Conservation (phyloP, 495 filamentous ascomycete genomes). For the Trichoderma reesei region DNA sequence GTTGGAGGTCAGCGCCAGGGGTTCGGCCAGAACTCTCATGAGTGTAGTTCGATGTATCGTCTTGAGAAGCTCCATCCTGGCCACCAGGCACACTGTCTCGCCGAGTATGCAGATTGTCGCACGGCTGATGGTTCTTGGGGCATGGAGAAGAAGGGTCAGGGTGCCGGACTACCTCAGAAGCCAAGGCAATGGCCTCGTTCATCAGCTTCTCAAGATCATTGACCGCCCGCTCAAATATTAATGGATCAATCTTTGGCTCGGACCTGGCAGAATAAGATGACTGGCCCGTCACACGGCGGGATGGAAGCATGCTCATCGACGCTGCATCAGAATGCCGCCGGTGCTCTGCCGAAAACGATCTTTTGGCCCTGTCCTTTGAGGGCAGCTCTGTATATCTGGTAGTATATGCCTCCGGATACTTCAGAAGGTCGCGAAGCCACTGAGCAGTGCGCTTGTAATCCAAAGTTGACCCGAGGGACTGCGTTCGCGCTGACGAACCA, state of each 20-base stretch:
- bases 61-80: neutral
- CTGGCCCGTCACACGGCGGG: neutral
- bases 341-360: slow-evolving; percentile 14
- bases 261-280: neutral
- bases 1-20: neutral
- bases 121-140: neutral
- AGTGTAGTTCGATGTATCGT: neutral
- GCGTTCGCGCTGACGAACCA: neutral
- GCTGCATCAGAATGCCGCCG: slow-evolving; percentile 16
- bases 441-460: slow-evolving; percentile 14
- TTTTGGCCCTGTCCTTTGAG: neutral
- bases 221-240: slow-evolving; percentile 25
- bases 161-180: slow-evolving; percentile 25
- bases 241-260: slow-evolving; percentile 15
- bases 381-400: slow-evolving; percentile 21
- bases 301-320: slow-evolving; percentile 1
- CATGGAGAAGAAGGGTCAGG: slow-evolving; percentile 14
- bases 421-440: slow-evolving; percentile 20
- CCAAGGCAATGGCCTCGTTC: slow-evolving; percentile 35
- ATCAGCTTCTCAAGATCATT: slow-evolving; percentile 37
- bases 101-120: neutral
- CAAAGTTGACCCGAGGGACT: slow-evolving; percentile 9
- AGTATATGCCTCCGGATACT: slow-evolving; percentile 13
- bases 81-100: neutral
- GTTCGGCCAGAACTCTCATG: neutral